A percentile compares a stretch with the other conserved stretches of the same genome.
phyloP scores from a whole-genome alignment of 1,284 basidiomycete species.

The Stereum hirsutum region DNA sequence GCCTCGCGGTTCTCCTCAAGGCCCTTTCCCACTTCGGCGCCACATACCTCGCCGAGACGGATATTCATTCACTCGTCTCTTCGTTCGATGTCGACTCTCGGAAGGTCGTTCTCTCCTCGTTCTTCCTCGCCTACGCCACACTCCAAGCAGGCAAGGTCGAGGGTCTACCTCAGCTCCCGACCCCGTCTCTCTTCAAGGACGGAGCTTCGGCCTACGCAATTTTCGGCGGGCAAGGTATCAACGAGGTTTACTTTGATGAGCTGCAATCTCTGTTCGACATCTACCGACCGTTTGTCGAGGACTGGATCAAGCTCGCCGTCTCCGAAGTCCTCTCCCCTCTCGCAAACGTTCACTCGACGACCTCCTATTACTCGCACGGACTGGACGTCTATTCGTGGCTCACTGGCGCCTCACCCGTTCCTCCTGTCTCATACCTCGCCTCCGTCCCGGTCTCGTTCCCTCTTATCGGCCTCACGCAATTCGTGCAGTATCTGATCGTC shows the following conservation, averaged over 20 bases:
- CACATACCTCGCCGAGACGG: conserved; percentile 65
- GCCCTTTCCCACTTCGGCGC: conserved; percentile 73
- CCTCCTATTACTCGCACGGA: conserved; percentile 73
- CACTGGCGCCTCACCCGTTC: conserved; percentile 57
- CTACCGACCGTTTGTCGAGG: conserved; percentile 79
- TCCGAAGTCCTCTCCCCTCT: conserved; percentile 67
- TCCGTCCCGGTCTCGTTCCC: conserved; percentile 94
- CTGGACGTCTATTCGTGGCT: conserved; percentile 86
- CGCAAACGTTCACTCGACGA: conserved; percentile 50
- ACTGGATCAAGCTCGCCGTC: conserved; percentile 62
- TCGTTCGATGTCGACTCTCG: conserved; percentile 70
- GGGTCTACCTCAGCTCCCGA: conserved; percentile 54
- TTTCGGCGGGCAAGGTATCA: conserved; percentile 98
- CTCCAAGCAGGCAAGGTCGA: conserved; percentile 57
- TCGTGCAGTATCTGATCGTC: conserved; percentile 84
- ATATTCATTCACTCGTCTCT: conserved; percentile 77
- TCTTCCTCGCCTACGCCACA: conserved; percentile 70
- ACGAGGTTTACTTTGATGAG: conserved; percentile 98
- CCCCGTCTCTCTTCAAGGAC: conserved; percentile 71
- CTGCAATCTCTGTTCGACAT: conserved; percentile 87
- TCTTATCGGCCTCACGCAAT: conserved; percentile 92
- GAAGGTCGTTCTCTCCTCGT: conserved; percentile 71
- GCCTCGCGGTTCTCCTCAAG: conserved; percentile 63
- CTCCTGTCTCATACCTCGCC: conserved; percentile 82
- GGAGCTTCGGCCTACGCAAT: conserved; percentile 85